A percentile compares a stretch with the other conserved stretches of the same genome.
Conservation (phyloP, 1,284 basidiomycete genomes). For the Leccinum variabile region DNA sequence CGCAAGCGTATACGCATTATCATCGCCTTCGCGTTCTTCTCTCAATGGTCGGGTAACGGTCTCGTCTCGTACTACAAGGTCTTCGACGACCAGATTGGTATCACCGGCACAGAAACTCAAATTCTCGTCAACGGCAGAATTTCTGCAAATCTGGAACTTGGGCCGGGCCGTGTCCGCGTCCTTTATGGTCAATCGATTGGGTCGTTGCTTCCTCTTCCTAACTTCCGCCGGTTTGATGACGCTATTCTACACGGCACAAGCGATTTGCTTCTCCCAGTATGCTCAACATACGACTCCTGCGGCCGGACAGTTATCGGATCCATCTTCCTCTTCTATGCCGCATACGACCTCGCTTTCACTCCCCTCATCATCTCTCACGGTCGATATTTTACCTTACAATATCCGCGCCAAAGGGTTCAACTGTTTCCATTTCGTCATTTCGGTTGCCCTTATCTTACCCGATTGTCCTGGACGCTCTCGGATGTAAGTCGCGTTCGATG, state of each 20-base stretch:
- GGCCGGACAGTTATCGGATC: conserved; percentile 73
- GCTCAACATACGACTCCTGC: conserved; percentile 41
- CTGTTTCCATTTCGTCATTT: conserved; percentile 67
- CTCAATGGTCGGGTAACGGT: conserved; percentile 76
- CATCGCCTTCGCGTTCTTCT: conserved; percentile 69
- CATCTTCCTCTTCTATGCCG: conserved; percentile 74
- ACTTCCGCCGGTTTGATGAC: conserved; percentile 66
- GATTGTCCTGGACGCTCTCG: conserved; percentile 56
- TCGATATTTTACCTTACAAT: conserved; percentile 71
- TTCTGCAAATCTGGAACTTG: conserved; percentile 76
- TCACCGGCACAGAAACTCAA: conserved; percentile 60
- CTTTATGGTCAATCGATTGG: conserved; percentile 56
- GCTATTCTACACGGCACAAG: conserved; percentile 69
- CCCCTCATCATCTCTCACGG: conserved; percentile 70
- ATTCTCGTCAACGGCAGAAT: conserved; percentile 64
- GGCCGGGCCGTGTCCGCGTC: conserved; percentile 60
- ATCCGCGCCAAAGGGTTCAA: conserved; percentile 80
- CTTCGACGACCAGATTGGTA: conserved; percentile 63
- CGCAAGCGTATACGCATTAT: conserved; percentile 68
- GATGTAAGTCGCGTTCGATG: conserved; percentile 42
- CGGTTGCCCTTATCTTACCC: conserved; percentile 74
- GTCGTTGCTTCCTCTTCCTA: conserved; percentile 67
- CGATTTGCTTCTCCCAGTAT: conserved; percentile 67
- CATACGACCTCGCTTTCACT: conserved; percentile 71
- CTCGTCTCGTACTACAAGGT: conserved; percentile 75